Base-by-base conservation (phyloP, 2,329 filamentous ascomycete species). In the Ophiostoma ips region DNA sequence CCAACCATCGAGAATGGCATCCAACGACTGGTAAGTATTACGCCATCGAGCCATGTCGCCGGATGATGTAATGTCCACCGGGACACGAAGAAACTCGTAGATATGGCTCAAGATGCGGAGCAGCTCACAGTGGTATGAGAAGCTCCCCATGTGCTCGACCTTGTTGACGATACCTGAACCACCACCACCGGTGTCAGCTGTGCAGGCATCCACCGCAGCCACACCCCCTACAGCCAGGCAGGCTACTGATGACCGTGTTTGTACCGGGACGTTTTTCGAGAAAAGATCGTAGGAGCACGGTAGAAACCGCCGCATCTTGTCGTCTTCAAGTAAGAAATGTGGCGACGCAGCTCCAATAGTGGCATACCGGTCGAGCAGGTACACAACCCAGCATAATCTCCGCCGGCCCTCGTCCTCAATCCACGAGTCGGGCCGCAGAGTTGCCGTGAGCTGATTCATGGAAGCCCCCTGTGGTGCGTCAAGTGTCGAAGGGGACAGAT, bases 321-420 rank as follows among this genome's bases (percentile, higher is more conserved):
- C 85, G 59, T 95, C 87, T 56, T 90, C 82, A 19, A 95, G 68
- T 1, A 87, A 84, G 61, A 95, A 94, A 12, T 40, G 11, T n/a
- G 44, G 37, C 1, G 45, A 44, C 2, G 35, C 45, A 0, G 50
- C 34, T 6, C 45, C 36, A 7, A 95, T 94, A 0, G 60, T 63
- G 0, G 88, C 87, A 83, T 94, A 95, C 46, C 89, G 76, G 62
- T 95, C 89, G 9, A 95, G 72, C 10, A 95, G 68, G 61, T 94
- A 95, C 11, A 94, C 81, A 80, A 92, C 90, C 89, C 89, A 95
- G 63, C 95, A 94, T 1, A 95, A 69, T 28, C 89, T 73, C 21
- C 89, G 76, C 21, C 88, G 73, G 34, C 85, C 84, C 63, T 95
- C 89, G 53, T 95, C 88, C 61, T 95, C 88, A 50, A 94, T 84